These are phyloP conservation scores for Eucalyptus sp. DNA, from an alignment of 345 rosid species.

Conservation along the genomic window DNA sequence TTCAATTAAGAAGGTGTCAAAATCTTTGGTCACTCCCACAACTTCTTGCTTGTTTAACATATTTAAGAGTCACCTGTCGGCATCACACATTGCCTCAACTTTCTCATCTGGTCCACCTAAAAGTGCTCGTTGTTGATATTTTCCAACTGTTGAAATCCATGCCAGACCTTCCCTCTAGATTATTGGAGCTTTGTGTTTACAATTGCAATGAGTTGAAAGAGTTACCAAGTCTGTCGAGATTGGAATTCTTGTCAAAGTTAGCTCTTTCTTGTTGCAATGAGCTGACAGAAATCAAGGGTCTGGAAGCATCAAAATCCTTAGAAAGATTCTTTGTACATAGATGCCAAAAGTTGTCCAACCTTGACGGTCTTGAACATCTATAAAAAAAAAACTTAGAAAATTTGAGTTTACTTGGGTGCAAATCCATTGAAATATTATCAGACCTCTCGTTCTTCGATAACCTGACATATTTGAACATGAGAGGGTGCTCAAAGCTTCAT, in stretches of 20 bases:
- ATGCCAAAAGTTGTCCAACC: background rate
- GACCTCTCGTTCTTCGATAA: background rate
- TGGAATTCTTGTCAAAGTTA: background rate
- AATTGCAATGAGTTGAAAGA: background rate
- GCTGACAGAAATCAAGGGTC: background rate
- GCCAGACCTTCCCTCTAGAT: rapidly evolving
- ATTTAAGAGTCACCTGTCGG: rapidly evolving
- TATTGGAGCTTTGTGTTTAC: background rate
- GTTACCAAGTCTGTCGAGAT: background rate
- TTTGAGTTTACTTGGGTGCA: rapidly evolving
- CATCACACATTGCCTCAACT: background rate
- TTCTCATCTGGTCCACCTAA: background rate
- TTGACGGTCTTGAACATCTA: background rate
- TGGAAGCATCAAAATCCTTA: background rate
- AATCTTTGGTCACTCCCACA: background rate
- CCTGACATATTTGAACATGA: background rate
- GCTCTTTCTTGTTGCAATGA: background rate
- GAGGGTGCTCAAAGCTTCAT: background rate
- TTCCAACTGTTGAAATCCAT: background rate
- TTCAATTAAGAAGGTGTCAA: rapidly evolving
- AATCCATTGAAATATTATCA: background rate
- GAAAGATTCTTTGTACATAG: no score
- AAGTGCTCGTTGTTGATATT: rapidly evolving
- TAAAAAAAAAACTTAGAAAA: background rate
- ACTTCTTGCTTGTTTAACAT: rapidly evolving